These are phyloP conservation scores for Epithemia pelagica DNA, from an alignment of 108 stramenopile genomes.

Conservation along the genomic window DNA sequence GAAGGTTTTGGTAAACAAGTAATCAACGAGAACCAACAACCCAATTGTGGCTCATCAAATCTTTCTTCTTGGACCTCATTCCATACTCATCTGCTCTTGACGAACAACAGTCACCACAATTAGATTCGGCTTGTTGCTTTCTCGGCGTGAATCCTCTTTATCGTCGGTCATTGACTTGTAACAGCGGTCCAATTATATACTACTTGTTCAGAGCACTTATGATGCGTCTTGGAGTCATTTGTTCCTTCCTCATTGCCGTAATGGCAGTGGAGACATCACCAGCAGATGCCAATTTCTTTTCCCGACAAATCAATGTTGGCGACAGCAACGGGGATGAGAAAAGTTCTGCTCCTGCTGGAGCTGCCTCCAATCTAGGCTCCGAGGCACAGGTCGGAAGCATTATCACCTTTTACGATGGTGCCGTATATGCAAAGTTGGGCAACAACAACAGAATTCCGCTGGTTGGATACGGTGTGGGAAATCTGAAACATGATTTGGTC, in stretches of 20 bases:
- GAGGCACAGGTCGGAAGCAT: constrained; percentile 14
- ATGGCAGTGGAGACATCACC: background rate
- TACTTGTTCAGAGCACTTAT: background rate
- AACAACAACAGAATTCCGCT: constrained; percentile 54
- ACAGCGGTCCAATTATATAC: no score
- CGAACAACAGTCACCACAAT: no score
- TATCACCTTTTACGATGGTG: constrained; percentile 8
- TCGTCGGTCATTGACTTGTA: no score
- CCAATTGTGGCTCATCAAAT: no score
- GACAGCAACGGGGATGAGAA: constrained; percentile 1
- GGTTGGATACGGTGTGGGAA: constrained; percentile 78
- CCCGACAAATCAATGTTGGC: background rate
- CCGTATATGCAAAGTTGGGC: constrained; percentile 23
- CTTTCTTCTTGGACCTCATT: no score
- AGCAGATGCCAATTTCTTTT: background rate
- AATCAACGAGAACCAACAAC: no score
- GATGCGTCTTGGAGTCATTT: background rate
- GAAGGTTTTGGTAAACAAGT: no score
- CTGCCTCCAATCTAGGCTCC: background rate
- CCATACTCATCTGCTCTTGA: no score
- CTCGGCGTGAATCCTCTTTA: no score
- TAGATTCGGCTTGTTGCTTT: no score
- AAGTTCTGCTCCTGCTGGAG: constrained; percentile 3
- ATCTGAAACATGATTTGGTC: constrained; percentile 50
- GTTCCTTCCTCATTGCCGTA: background rate